Percentiles rank a stretch among this genome's conserved stretches.
Evolutionary conservation across 2,329 filamentous ascomycete species (phyloP).

Genomic region (Arthroderma sp.): DNA sequence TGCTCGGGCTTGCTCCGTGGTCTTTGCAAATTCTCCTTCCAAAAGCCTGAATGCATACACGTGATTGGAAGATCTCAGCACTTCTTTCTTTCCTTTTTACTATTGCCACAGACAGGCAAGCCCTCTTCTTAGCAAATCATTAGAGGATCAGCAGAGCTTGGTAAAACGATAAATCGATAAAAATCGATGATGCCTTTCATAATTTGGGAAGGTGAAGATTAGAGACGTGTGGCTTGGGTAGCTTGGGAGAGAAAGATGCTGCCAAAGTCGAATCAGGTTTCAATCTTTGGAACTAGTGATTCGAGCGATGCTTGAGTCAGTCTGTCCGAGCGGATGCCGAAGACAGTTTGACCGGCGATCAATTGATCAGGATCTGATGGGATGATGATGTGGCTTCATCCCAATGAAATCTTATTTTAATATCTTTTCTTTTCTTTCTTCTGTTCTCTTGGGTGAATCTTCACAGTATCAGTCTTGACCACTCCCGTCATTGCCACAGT

Average conservation of each 20-base stretch:
- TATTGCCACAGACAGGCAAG: neutral
- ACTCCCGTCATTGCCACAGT: neutral
- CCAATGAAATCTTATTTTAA: constrained; percentile 3
- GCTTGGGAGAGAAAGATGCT: neutral
- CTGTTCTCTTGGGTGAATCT: neutral
- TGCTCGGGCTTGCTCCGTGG: neutral
- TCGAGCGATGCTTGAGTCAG: constrained; percentile 2
- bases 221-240: too few species aligned
- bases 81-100: neutral
- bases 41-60: neutral
- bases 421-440: neutral
- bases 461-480: neutral
- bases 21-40: neutral
- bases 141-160: neutral
- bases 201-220: too few species aligned
- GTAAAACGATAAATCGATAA: neutral
- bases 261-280: neutral
- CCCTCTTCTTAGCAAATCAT: neutral
- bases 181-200: neutral
- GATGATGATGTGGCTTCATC: neutral
- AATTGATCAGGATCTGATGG: constrained; percentile 3
- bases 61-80: neutral
- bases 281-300: neutral
- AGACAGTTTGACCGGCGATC: constrained; percentile 1
- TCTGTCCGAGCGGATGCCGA: neutral